These are phyloP conservation scores for Elsinoe arachidis DNA, from an alignment of 2,329 filamentous ascomycete genomes.

Conservation along the genomic window DNA sequence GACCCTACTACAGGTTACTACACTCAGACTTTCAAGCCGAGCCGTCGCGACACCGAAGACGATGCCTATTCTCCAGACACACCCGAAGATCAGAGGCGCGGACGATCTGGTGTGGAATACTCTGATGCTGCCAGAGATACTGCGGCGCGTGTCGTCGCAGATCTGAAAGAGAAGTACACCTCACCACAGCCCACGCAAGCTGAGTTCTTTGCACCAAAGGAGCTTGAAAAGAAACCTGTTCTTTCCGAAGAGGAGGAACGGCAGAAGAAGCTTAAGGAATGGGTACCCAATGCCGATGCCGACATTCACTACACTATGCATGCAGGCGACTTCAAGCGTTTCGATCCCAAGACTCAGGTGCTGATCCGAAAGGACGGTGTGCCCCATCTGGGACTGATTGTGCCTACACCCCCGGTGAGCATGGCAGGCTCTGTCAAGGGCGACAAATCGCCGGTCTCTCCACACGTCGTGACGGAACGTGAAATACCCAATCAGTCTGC, in stretches of 20 bases:
- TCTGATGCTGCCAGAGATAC: slow-evolving; percentile 25
- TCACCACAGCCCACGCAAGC: slow-evolving; percentile 33
- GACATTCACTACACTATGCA: slow-evolving; percentile 36
- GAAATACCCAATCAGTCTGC: background rate
- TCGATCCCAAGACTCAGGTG: slow-evolving; percentile 26
- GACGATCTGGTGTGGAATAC: background rate
- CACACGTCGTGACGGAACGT: slow-evolving; percentile 11
- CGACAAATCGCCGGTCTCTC: slow-evolving; percentile 29
- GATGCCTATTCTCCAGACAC: slow-evolving; percentile 4
- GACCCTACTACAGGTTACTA: background rate
- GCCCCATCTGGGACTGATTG: slow-evolving; percentile 48
- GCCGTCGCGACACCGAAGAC: slow-evolving; percentile 9
- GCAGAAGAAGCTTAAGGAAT: slow-evolving; percentile 27
- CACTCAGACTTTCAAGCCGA: slow-evolving; percentile 8
- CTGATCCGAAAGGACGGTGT: slow-evolving; percentile 36
- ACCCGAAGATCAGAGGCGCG: slow-evolving; percentile 1
- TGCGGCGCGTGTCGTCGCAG: slow-evolving; percentile 34
- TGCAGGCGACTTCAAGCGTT: slow-evolving; percentile 22
- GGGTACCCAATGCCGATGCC: slow-evolving; percentile 36
- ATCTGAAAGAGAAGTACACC: slow-evolving; percentile 36
- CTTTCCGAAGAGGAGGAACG: slow-evolving; percentile 1
- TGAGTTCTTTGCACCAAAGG: slow-evolving; percentile 40
- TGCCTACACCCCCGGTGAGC: slow-evolving; percentile 49
- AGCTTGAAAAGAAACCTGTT: slow-evolving; percentile 33
- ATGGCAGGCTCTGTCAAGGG: slow-evolving; percentile 30